phyloP scores from a whole-genome alignment of 345 rosid genomes.

The Brassica juncea region DNA sequence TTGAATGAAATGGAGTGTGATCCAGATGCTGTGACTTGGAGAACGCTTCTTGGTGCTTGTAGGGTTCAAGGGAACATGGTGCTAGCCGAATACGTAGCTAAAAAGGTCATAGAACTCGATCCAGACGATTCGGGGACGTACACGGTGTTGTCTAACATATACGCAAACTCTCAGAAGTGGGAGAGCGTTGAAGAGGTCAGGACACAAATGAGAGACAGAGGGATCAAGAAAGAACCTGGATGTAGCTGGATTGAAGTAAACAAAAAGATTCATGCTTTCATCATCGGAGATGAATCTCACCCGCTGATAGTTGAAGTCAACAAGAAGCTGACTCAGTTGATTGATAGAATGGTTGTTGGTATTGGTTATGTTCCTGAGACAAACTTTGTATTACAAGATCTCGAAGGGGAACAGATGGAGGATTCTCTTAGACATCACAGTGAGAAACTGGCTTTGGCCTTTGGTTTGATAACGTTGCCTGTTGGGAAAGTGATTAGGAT shows the following conservation, averaged over 20 bases:
- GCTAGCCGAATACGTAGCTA: slow-evolving; percentile 59
- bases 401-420: slow-evolving; percentile 75
- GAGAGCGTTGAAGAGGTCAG: slow-evolving; percentile 54
- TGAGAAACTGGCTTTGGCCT: slow-evolving; percentile 64
- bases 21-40: slow-evolving; percentile 73
- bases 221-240: slow-evolving; percentile 66
- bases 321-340: slow-evolving; percentile 43
- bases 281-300: slow-evolving; percentile 62
- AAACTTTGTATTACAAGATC: slow-evolving; percentile 61
- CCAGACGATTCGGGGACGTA: slow-evolving; percentile 68
- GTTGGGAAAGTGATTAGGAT: slow-evolving; percentile 54
- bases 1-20: slow-evolving; percentile 61
- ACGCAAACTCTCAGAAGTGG: slow-evolving; percentile 70
- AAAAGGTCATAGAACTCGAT: slow-evolving; percentile 56
- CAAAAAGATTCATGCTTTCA: slow-evolving; percentile 64
- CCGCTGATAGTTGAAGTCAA: slow-evolving; percentile 54
- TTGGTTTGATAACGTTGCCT: slow-evolving; percentile 49
- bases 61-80: slow-evolving; percentile 58
- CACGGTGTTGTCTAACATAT: slow-evolving; percentile 66
- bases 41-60: slow-evolving; percentile 65
- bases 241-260: slow-evolving; percentile 77
- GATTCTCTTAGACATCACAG: slow-evolving; percentile 65
- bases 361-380: slow-evolving; percentile 70
- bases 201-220: slow-evolving; percentile 50
- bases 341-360: slow-evolving; percentile 41